A percentile compares a stretch with the other conserved stretches of the same genome.
Evolutionary conservation across 1,284 basidiomycete genomes (phyloP).

Genomic region (Irpex sp.): DNA sequence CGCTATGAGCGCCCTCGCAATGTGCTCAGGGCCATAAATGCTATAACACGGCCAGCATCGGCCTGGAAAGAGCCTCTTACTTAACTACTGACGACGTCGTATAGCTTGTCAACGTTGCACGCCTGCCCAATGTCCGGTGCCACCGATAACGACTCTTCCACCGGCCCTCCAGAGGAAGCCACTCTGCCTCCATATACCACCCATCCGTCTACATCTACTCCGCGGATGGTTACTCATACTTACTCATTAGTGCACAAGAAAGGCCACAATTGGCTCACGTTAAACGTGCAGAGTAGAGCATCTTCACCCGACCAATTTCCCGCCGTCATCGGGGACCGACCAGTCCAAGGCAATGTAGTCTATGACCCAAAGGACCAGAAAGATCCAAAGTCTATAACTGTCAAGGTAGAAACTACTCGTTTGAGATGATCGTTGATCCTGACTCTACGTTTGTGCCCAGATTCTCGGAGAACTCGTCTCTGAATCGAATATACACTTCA

Average conservation of each 20-base stretch:
- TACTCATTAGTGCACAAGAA: not conserved
- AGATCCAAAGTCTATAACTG: not conserved
- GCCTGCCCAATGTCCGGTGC: not conserved
- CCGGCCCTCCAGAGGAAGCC: not conserved
- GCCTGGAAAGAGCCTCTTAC: not conserved
- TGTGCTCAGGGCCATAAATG: no score
- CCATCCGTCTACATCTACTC: not conserved
- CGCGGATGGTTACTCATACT: not conserved
- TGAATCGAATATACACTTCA: not conserved
- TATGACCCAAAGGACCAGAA: not conserved
- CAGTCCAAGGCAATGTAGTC: not conserved
- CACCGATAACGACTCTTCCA: not conserved
- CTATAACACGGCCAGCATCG: not conserved
- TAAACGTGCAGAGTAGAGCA: not conserved
- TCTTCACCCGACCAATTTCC: not conserved
- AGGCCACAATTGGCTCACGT: slow-evolving; percentile 1
- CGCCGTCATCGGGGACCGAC: not conserved
- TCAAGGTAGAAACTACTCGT: not conserved
- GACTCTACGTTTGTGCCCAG: not conserved
- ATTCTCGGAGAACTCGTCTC: not conserved
- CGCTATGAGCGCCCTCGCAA: no score
- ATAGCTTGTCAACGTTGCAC: not conserved
- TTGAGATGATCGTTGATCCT: not conserved
- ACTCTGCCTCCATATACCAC: not conserved
- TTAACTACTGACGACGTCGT: no score